Conservation (phyloP, 352 stramenopile genomes). For the Phytophthora tentaculata region DNA sequence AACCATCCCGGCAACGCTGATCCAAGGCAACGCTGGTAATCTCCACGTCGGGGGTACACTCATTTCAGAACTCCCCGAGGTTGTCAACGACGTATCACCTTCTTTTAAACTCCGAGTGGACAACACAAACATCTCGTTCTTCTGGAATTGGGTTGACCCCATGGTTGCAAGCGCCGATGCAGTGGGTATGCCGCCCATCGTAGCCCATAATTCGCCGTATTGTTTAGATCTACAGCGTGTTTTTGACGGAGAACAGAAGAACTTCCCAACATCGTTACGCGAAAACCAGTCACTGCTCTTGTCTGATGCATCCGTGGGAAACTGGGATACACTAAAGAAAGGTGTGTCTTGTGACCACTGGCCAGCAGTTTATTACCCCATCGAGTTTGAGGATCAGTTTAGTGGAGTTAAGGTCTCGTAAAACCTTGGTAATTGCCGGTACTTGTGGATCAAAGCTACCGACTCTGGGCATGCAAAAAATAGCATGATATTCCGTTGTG, state of each 20-base stretch:
- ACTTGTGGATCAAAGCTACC: too few species aligned
- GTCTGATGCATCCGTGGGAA: background rate
- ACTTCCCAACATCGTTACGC: background rate
- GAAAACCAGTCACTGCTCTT: background rate
- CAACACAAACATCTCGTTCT: slow-evolving; percentile 22
- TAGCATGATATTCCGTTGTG: too few species aligned
- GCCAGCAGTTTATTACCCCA: background rate
- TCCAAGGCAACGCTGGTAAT: slow-evolving; percentile 2
- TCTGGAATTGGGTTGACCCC: slow-evolving; percentile 21
- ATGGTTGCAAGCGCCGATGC: background rate
- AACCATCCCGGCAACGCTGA: slow-evolving; percentile 1
- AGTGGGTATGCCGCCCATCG: background rate
- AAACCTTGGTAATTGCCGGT: too few species aligned
- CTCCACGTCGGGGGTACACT: slow-evolving; percentile 23
- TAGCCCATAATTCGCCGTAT: background rate
- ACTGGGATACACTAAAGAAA: background rate
- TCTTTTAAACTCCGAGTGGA: slow-evolving; percentile 17
- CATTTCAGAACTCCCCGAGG: slow-evolving; percentile 15
- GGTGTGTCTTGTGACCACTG: background rate
- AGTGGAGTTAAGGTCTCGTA: too few species aligned
- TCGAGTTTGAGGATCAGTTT: background rate
- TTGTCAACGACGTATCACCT: background rate
- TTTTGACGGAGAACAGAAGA: background rate
- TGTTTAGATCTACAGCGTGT: background rate
- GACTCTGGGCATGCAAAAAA: too few species aligned